phyloP scores from a whole-genome alignment of 768 basidiomycete species.

The Termitomyces titanicus region DNA sequence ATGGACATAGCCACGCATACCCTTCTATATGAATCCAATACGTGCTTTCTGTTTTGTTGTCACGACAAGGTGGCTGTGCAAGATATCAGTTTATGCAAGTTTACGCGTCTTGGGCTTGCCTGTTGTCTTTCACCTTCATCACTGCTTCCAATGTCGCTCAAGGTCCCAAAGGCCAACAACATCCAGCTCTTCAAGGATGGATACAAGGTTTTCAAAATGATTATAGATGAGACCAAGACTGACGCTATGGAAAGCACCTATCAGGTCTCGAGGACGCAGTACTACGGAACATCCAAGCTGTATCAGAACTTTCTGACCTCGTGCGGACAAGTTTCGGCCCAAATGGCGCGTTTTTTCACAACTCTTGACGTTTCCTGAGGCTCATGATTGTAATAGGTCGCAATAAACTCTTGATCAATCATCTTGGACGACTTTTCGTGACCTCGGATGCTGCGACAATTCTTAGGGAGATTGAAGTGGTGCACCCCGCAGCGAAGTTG shows the following conservation, averaged over 20 bases:
- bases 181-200: constrained; percentile 97
- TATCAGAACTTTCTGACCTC: constrained; percentile 91
- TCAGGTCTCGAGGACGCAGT: constrained; percentile 97
- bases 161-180: constrained; percentile 87
- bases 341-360: constrained; percentile 63
- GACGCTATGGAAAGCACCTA: constrained; percentile 48
- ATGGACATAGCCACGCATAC: constrained; percentile 12
- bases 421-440: constrained; percentile 91
- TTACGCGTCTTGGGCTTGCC: constrained; percentile 15
- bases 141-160: constrained; percentile 70
- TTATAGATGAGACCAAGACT: background rate
- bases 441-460: constrained; percentile 99
- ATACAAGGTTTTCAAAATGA: constrained; percentile 63
- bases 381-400: constrained; percentile 51
- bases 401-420: constrained; percentile 98
- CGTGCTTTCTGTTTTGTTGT: background rate
- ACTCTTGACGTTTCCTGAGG: background rate
- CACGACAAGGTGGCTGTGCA: constrained; percentile 19
- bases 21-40: constrained; percentile 4
- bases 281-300: constrained; percentile 92
- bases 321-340: constrained; percentile 96
- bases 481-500: constrained; percentile 98
- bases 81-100: constrained; percentile 16
- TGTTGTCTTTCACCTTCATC: constrained; percentile 6
- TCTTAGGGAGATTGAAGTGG: constrained; percentile 95